phyloP scores from a whole-genome alignment of 768 basidiomycete species.

The Cystofilobasidium ferigula region DNA sequence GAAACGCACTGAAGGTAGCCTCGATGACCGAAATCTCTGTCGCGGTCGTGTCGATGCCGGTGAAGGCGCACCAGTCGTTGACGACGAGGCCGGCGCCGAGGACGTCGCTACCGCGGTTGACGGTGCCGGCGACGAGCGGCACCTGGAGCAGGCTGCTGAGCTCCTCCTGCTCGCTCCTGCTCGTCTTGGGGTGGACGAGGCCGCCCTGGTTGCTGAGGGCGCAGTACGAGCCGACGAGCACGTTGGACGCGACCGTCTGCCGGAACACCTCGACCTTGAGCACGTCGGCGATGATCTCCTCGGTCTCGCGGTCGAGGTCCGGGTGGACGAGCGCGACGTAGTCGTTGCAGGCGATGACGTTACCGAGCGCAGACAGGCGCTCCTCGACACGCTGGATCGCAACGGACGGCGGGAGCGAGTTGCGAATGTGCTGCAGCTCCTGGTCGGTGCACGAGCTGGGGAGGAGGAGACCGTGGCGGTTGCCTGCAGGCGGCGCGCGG shows the following conservation, averaged over 20 bases:
- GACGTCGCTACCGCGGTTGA: slow-evolving; percentile 96
- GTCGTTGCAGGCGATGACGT: slow-evolving; percentile 97
- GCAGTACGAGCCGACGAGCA: slow-evolving; percentile 91
- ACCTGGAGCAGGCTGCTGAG: slow-evolving; percentile 85
- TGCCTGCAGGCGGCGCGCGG: slow-evolving; percentile 46
- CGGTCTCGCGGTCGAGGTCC: slow-evolving; percentile 94
- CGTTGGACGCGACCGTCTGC: slow-evolving; percentile 93
- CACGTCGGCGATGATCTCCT: slow-evolving; percentile 98
- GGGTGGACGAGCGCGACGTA: slow-evolving; percentile 98
- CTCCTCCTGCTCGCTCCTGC: slow-evolving; percentile 94
- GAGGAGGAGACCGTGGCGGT: slow-evolving; percentile 92
- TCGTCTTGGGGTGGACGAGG: slow-evolving; percentile 93
- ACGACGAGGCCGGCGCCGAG: slow-evolving; percentile 95
- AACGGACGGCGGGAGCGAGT: slow-evolving; percentile 83
- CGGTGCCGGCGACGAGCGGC: slow-evolving; percentile 91
- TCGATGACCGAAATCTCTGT: slow-evolving; percentile 98
- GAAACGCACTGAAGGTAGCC: slow-evolving; percentile 78
- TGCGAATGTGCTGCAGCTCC: slow-evolving; percentile 93
- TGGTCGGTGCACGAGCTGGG: slow-evolving; percentile 94
- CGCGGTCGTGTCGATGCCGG: slow-evolving; percentile 98
- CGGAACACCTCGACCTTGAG: slow-evolving; percentile 98
- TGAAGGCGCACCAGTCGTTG: slow-evolving; percentile 99
- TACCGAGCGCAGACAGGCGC: slow-evolving; percentile 89
- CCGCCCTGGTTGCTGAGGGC: slow-evolving; percentile 94
- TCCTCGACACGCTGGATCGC: slow-evolving; percentile 94